phyloP scores from a whole-genome alignment of 2,329 filamentous ascomycete species.

The Talaromyces sp. region DNA sequence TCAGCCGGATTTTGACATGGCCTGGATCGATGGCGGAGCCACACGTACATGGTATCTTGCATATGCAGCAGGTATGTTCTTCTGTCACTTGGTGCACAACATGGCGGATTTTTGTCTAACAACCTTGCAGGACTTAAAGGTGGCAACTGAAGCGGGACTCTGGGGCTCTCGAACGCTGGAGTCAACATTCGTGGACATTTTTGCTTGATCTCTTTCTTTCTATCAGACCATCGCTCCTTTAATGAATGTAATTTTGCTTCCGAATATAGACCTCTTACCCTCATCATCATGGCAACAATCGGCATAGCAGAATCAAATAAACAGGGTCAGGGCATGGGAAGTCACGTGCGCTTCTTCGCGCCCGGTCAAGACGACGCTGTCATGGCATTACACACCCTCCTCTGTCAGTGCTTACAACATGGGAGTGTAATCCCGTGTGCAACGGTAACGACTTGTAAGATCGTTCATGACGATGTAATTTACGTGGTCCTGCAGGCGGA shows the following conservation, averaged over 20 bases:
- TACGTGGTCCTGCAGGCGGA: background rate
- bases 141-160: background rate
- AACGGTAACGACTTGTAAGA: background rate
- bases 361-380: background rate
- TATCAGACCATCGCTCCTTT: background rate
- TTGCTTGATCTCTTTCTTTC: background rate
- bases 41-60: slow-evolving; percentile 81
- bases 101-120: slow-evolving; percentile 5
- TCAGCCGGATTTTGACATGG: slow-evolving; percentile 59
- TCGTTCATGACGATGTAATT: background rate
- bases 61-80: slow-evolving; percentile 62
- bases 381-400: background rate
- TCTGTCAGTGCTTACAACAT: background rate
- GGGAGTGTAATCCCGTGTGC: background rate
- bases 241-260: background rate
- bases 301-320: background rate
- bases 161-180: background rate
- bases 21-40: slow-evolving; percentile 71
- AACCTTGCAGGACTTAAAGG: slow-evolving; percentile 14
- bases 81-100: background rate
- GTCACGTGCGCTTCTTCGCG: background rate
- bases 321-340: background rate
- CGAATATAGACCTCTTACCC: background rate
- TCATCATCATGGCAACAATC: background rate
- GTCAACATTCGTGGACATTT: slow-evolving; percentile 8